Evolutionary conservation across 768 basidiomycete genomes (phyloP).

Genomic region (Jaapia argillacea): DNA sequence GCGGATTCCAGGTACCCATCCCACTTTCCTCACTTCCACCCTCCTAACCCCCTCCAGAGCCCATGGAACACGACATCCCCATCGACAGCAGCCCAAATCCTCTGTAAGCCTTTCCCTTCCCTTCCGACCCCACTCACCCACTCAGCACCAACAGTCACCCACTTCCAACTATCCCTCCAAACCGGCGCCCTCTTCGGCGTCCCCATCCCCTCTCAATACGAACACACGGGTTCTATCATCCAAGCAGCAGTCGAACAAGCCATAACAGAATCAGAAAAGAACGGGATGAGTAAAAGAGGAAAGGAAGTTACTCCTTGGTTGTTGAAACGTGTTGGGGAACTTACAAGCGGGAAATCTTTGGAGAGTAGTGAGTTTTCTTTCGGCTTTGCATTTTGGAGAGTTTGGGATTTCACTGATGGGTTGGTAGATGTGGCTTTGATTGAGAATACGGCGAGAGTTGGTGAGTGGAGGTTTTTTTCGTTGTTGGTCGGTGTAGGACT

Average conservation of each 20-base stretch:
- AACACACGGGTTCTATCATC: slow-evolving; percentile 53
- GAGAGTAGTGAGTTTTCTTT: slow-evolving; percentile 57
- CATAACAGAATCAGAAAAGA: slow-evolving; percentile 70
- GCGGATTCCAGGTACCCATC: slow-evolving; percentile 61
- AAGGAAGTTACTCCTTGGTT: slow-evolving; percentile 97
- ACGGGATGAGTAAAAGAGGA: slow-evolving; percentile 69
- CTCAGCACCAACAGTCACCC: slow-evolving; percentile 39
- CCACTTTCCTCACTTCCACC: neutral
- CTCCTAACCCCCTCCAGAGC: slow-evolving; percentile 32
- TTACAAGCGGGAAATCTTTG: slow-evolving; percentile 70
- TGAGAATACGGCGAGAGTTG: slow-evolving; percentile 79
- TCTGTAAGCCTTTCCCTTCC: slow-evolving; percentile 39
- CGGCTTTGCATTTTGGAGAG: neutral
- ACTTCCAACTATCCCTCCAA: slow-evolving; percentile 58
- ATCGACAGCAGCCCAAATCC: slow-evolving; percentile 55
- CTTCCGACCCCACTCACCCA: slow-evolving; percentile 1
- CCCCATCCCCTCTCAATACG: slow-evolving; percentile 77
- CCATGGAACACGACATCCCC: slow-evolving; percentile 71
- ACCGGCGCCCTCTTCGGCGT: slow-evolving; percentile 80
- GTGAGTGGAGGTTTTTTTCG: slow-evolving; percentile 29
- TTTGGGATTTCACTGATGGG: neutral
- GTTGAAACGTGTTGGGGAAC: slow-evolving; percentile 67
- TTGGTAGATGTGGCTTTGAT: slow-evolving; percentile 73
- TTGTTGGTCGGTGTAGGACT: neutral
- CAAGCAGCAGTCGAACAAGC: slow-evolving; percentile 81